Base-by-base conservation (phyloP, 2,329 filamentous ascomycete genomes). In the Venturia pyrina region DNA sequence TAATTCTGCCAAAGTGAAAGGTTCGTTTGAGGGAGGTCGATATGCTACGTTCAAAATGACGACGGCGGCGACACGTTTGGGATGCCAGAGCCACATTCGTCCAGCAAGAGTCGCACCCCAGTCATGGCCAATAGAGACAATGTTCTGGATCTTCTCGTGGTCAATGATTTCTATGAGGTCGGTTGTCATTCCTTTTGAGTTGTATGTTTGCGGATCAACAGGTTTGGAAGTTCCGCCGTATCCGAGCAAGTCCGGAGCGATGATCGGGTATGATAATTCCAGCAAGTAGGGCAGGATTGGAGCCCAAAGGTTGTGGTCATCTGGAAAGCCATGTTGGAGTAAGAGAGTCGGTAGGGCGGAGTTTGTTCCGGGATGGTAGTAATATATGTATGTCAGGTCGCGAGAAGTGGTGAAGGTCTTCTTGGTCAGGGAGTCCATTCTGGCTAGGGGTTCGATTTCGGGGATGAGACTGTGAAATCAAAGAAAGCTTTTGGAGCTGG, bases 291-390 rank as follows among this genome's bases (percentile, higher is more conserved):
- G 74, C 21, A 79, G 72, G 21, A 81, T 70, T 40, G 75, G 73
- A 13, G 74, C 70, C 80, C 80, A 84, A 34, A 82, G 72, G 1
- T 73, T 72, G 0, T 80, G 78, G 48, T 75, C 72, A 68, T 82
- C 80, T 5, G 82, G 82, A 69, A 78, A 84, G 66, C 82, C 82
- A 71, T 84, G 82, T 21, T 78, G 83, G 65, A 74, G 69, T 64
- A 74, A 61, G 17, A 74, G 68, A 8, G 71, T 69, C 8, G 72
- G 72, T 17, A 63, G 62, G 0, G 70, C 67, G 6, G 71, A 69
- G 5, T 67, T 67, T 46, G 70, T 71, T 13, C 50, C 50, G 8
- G 68, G 61, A 6, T 66, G 65, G 8, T 68, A 68, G 65, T 73
- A 74, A 69, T 73, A 74, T 13, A 70, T 72, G 63, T 74, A 74